phyloP scores from a whole-genome alignment of 1,139 yeast genomes.

The Candida sanyaensis region DNA sequence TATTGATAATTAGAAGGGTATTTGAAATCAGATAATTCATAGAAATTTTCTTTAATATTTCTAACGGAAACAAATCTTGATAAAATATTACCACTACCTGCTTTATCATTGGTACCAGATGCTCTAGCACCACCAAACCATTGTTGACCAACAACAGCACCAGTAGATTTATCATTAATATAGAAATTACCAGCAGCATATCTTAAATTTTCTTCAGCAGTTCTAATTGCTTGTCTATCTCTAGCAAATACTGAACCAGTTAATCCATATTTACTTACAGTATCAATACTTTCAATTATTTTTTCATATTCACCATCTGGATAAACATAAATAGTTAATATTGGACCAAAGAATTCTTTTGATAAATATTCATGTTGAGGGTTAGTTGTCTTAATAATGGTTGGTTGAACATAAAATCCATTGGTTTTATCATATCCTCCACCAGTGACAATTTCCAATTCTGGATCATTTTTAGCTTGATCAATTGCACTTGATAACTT shows the following conservation, averaged over 20 bases:
- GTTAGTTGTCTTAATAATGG: slow-evolving; percentile 73
- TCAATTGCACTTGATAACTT: slow-evolving; percentile 74
- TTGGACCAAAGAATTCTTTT: slow-evolving; percentile 90
- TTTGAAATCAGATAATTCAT: slow-evolving; percentile 70
- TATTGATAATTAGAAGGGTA: slow-evolving; percentile 67
- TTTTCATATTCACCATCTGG: slow-evolving; percentile 65
- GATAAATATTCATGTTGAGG: slow-evolving; percentile 73
- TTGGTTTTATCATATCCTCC: slow-evolving; percentile 70
- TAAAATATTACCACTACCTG: slow-evolving; percentile 86
- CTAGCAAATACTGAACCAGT: slow-evolving; percentile 91
- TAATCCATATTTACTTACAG: slow-evolving; percentile 74
- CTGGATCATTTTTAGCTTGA: slow-evolving; percentile 71
- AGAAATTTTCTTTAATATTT: slow-evolving; percentile 88
- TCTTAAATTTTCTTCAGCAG: slow-evolving; percentile 76
- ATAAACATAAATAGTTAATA: slow-evolving; percentile 80
- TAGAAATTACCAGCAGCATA: slow-evolving; percentile 97
- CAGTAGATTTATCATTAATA: slow-evolving; percentile 94
- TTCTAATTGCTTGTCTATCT: slow-evolving; percentile 71
- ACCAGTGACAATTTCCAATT: slow-evolving; percentile 72
- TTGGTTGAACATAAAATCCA: slow-evolving; percentile 88
- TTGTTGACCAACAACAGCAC: slow-evolving; percentile 98
- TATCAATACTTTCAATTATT: slow-evolving; percentile 66
- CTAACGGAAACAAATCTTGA: slow-evolving; percentile 84
- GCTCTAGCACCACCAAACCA: slow-evolving; percentile 98
- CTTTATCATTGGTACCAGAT: slow-evolving; percentile 97